Conservation (phyloP, 2,329 filamentous ascomycete genomes). For the Sphaerostilbella broomeana region DNA sequence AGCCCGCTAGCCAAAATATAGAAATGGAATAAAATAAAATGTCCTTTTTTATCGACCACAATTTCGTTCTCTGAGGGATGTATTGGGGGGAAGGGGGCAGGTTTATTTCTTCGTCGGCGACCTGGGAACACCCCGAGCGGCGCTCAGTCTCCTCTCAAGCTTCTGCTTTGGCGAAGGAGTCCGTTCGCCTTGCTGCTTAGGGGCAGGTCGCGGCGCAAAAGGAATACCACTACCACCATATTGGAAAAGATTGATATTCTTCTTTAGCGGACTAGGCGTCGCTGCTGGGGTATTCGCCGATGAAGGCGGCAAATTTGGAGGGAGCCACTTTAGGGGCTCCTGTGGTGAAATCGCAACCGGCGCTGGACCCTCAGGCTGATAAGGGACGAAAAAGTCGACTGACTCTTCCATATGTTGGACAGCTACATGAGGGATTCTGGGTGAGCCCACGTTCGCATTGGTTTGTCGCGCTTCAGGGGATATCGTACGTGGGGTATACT, state of each 20-base stretch:
- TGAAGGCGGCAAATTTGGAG: slow-evolving; percentile 38
- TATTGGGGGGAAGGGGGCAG: no score
- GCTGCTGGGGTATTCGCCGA: slow-evolving; percentile 27
- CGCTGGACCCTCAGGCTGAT: slow-evolving; percentile 48
- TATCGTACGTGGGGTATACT: slow-evolving; percentile 16
- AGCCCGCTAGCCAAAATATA: background rate
- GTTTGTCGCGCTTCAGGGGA: slow-evolving; percentile 20
- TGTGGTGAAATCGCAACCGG: slow-evolving; percentile 32
- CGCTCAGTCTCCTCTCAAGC: slow-evolving; percentile 3
- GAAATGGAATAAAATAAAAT: slow-evolving; percentile 1
- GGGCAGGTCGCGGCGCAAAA: slow-evolving; percentile 34
- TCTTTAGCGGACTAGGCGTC: slow-evolving; percentile 31
- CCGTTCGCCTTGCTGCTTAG: background rate
- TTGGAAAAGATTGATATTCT: slow-evolving; percentile 27
- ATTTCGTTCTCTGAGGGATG: background rate
- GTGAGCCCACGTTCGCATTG: slow-evolving; percentile 25
- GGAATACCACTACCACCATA: slow-evolving; percentile 42
- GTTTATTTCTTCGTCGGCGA: slow-evolving; percentile 4
- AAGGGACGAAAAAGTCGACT: slow-evolving; percentile 43
- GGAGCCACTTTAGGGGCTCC: slow-evolving; percentile 45
- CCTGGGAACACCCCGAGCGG: background rate
- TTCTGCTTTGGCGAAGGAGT: slow-evolving; percentile 3
- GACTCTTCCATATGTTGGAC: slow-evolving; percentile 21
- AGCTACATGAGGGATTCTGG: slow-evolving; percentile 22
- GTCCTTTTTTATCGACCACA: no score